A percentile compares a stretch with the other conserved stretches of the same genome.
These are phyloP conservation scores for Aspergillus japonicus DNA, from an alignment of 2,329 filamentous ascomycete genomes.

Conservation along the genomic window DNA sequence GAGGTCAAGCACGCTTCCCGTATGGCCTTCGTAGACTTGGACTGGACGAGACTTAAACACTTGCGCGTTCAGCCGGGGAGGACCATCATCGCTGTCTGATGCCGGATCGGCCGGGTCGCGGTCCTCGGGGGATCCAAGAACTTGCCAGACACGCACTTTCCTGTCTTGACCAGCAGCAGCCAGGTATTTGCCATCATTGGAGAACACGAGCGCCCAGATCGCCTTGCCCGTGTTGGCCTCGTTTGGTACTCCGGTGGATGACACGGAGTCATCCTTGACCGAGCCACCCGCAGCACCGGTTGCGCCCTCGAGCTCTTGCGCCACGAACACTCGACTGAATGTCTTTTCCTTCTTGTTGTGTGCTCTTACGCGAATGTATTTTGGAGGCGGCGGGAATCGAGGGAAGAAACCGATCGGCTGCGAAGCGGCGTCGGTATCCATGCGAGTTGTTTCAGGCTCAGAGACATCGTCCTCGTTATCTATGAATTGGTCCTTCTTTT, in stretches of 20 bases:
- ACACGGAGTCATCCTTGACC: slow-evolving; percentile 30
- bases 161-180: slow-evolving; percentile 90
- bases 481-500: slow-evolving; percentile 64
- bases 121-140: slow-evolving; percentile 79
- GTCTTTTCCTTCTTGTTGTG: slow-evolving; percentile 78
- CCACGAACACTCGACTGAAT: slow-evolving; percentile 85
- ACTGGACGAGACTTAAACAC: slow-evolving; percentile 80
- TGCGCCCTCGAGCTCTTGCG: slow-evolving; percentile 78
- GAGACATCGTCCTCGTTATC: slow-evolving; percentile 61
- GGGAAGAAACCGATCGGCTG: slow-evolving; percentile 80
- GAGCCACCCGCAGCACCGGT: slow-evolving; percentile 36
- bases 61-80: slow-evolving; percentile 75
- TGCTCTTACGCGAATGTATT: slow-evolving; percentile 82
- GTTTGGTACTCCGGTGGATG: slow-evolving; percentile 21
- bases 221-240: slow-evolving; percentile 56
- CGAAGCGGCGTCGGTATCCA: slow-evolving; percentile 76
- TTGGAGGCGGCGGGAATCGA: slow-evolving; percentile 80
- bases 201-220: slow-evolving; percentile 91
- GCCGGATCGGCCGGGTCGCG: slow-evolving; percentile 71
- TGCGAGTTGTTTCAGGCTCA: slow-evolving; percentile 67
- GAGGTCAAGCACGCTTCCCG: slow-evolving; percentile 80
- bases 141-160: slow-evolving; percentile 82
- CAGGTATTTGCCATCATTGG: slow-evolving; percentile 83
- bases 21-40: slow-evolving; percentile 79
- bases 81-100: slow-evolving; percentile 55